Evolutionary conservation across 2,329 filamentous ascomycete genomes (phyloP), one percentile per base, ranked within the genome.

Genomic region (Verticillium alfalfae): DNA sequence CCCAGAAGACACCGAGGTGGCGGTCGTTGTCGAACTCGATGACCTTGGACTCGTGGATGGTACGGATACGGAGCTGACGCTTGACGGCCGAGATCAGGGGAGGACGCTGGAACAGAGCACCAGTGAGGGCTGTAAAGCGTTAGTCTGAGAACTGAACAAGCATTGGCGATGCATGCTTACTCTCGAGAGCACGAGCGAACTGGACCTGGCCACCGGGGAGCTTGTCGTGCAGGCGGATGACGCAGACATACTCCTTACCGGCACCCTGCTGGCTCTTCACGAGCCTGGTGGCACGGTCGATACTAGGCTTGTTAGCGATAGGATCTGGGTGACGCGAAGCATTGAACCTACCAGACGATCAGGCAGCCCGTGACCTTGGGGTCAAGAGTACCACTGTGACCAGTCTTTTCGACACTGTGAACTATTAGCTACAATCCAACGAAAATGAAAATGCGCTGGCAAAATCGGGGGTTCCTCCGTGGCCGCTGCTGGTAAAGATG

Each of bases 221-320:
- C 81, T 93, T 96, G 81, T 96, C 93, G 79, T 99, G 95, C 66
- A 99, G 85, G 71, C 95, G 88, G 71, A 98, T 92, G 64, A 99
- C 93, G 72, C 91, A 93, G 60, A 98, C 93, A 76, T 99, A 99
- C 82, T 99, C 95, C 83, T 99, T 99, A 85, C 95, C 95, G 65
- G 95, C 95, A 73, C 94, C 93, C 79, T 99, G 95, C 80, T 99
- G 95, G 60, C 93, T 97, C 85, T 99, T 99, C 76, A 99, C 95
- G 62, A 99, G 88, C 72, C 95, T 91, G 67, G 95, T 99, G 60
- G 95, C 95, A 73, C 95, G 93, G 80, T 98, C 95, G 75, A 98
- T 91, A 79, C 66, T 65, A 52, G 16, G 16, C 4, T n/a, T 34
- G 39, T 58, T 49, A 58, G 57, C 12, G 52, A 9, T n/a, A 56